A percentile compares a stretch with the other conserved stretches of the same genome.
Conservation (phyloP, 2,329 filamentous ascomycete species). For the Domatiomyces catenatus region DNA sequence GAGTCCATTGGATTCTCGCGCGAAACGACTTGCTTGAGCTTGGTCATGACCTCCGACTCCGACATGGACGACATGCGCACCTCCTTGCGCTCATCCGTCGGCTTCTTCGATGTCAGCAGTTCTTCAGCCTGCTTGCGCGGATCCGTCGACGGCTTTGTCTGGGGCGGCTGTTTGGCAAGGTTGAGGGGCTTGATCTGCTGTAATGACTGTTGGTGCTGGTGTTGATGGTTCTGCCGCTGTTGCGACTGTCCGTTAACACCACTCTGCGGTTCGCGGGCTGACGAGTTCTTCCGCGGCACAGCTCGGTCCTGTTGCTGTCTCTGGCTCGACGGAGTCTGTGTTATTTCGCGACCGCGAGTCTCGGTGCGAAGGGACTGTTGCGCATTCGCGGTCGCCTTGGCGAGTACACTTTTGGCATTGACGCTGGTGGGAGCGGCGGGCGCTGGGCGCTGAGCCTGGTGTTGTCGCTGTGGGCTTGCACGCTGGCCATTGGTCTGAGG, state of each 20-base stretch:
- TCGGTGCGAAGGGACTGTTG: slow-evolving; percentile 20
- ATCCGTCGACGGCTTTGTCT: slow-evolving; percentile 39
- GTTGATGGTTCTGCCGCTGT: slow-evolving; percentile 11
- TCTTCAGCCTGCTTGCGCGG: slow-evolving; percentile 79
- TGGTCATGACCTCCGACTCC: slow-evolving; percentile 92
- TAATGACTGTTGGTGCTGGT: slow-evolving; percentile 29
- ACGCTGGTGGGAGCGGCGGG: slow-evolving; percentile 46
- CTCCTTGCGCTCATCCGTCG: slow-evolving; percentile 63
- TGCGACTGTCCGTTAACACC: slow-evolving; percentile 31
- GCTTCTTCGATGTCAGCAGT: slow-evolving; percentile 69
- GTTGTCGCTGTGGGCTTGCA: slow-evolving; percentile 4
- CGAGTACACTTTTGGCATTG: slow-evolving; percentile 14
- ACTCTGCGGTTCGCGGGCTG: slow-evolving; percentile 24
- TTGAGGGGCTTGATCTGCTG: slow-evolving; percentile 61
- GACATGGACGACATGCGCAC: slow-evolving; percentile 98
- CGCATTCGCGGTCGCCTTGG: slow-evolving; percentile 16
- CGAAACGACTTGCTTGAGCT: slow-evolving; percentile 83
- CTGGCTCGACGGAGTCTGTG: slow-evolving; percentile 23
- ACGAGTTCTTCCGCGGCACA: slow-evolving; percentile 24
- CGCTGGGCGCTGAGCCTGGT: slow-evolving; percentile 58
- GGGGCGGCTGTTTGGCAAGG: slow-evolving; percentile 48
- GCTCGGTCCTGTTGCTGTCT: slow-evolving; percentile 21
- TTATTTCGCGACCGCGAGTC: slow-evolving; percentile 20
- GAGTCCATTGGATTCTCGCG: slow-evolving; percentile 89
- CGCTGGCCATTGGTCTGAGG: slow-evolving; percentile 40